Conservation (phyloP, 257 asterid genomes). For the Fraxinus anomala region DNA sequence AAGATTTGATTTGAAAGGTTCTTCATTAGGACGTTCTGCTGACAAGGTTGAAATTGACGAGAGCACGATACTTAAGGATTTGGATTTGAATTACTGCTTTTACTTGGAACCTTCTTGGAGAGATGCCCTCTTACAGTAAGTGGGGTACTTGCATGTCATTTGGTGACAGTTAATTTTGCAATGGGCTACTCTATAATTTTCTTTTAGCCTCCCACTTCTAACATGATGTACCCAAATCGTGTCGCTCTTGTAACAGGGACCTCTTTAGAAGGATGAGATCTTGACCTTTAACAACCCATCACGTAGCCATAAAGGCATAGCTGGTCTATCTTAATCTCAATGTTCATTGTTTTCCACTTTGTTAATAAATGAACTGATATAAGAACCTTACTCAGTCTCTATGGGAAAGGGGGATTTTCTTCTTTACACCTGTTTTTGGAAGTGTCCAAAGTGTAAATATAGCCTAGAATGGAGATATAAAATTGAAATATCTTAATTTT, state of each 20-base stretch:
- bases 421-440: background rate
- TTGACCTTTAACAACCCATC: background rate
- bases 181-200: background rate
- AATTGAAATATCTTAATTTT: background rate
- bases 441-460: background rate
- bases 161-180: background rate
- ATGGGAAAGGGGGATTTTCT: no score
- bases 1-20: slow-evolving; percentile 93
- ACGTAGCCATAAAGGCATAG: background rate
- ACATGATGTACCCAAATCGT: no score
- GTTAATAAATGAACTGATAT: background rate
- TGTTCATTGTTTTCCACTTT: background rate
- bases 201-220: no score
- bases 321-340: background rate
- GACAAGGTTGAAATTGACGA: slow-evolving; percentile 92
- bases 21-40: slow-evolving; percentile 93
- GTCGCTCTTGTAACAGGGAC: no score
- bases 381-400: background rate
- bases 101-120: slow-evolving; percentile 94
- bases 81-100: slow-evolving; percentile 91
- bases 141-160: slow-evolving; percentile 15
- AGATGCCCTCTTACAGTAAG: slow-evolving; percentile 70
- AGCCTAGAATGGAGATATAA: background rate
- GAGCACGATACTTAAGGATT: slow-evolving; percentile 90
- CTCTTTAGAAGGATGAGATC: no score